These are phyloP conservation scores for Boletus eberwhitei DNA, from an alignment of 768 basidiomycete genomes.

Conservation along the genomic window DNA sequence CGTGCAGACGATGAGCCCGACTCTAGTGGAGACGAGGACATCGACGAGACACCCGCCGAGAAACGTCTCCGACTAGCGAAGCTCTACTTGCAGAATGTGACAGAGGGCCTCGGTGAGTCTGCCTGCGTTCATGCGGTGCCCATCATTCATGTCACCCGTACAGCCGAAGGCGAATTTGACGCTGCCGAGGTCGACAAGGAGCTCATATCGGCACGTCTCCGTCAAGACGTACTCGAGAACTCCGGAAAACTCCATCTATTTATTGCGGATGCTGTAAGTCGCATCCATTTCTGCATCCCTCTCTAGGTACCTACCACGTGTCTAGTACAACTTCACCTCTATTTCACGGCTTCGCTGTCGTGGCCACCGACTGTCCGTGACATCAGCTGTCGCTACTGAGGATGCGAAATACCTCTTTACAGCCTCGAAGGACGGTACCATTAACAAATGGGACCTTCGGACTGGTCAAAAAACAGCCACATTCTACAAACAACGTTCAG, in stretches of 20 bases:
- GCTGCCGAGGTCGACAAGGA: constrained; percentile 95
- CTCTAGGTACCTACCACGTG: background rate
- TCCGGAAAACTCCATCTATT: constrained; percentile 84
- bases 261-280: constrained; percentile 66
- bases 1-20: constrained; percentile 52
- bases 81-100: constrained; percentile 83
- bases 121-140: background rate
- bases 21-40: constrained; percentile 78
- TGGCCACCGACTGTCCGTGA: constrained; percentile 77
- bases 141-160: background rate
- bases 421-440: constrained; percentile 85
- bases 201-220: constrained; percentile 83
- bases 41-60: constrained; percentile 87
- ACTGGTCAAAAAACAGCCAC: constrained; percentile 57
- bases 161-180: constrained; percentile 86
- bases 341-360: constrained; percentile 53
- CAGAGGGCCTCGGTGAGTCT: constrained; percentile 63
- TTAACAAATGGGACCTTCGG: constrained; percentile 79
- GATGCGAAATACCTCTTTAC: constrained; percentile 79
- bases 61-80: constrained; percentile 90
- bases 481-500: constrained; percentile 57
- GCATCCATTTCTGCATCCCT: background rate
- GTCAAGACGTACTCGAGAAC: constrained; percentile 88
- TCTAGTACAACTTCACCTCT: constrained; percentile 54
- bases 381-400: constrained; percentile 75